phyloP scores from a whole-genome alignment of 2,329 filamentous ascomycete species.

The Trichoderma aggressivum region DNA sequence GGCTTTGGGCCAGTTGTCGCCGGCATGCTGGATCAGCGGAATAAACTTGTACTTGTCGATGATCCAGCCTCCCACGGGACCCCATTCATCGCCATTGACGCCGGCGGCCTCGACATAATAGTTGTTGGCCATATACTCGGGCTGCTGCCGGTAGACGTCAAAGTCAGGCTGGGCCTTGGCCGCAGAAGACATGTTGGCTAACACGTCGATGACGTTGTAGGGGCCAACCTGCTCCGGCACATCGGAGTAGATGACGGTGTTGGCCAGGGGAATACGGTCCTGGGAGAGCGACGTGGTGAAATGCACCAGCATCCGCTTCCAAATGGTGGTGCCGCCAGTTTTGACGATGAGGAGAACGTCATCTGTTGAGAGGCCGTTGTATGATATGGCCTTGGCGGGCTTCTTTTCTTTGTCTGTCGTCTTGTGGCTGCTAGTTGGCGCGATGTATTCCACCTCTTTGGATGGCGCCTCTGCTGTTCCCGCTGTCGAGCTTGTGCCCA shows the following conservation, averaged over 20 bases:
- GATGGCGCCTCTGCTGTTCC: neutral
- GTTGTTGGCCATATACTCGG: constrained; percentile 26
- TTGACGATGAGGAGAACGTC: constrained; percentile 28
- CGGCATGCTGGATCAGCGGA: constrained; percentile 27
- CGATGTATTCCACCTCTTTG: constrained; percentile 1
- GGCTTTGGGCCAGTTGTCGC: constrained; percentile 24
- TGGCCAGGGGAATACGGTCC: constrained; percentile 19
- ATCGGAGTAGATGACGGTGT: constrained; percentile 27
- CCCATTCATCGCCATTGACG: constrained; percentile 26
- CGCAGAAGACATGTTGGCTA: constrained; percentile 24
- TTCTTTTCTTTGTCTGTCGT: neutral
- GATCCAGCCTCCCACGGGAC: constrained; percentile 27
- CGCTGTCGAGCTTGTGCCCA: neutral
- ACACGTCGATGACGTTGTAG: constrained; percentile 24
- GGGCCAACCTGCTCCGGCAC: constrained; percentile 21
- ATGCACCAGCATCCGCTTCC: constrained; percentile 27
- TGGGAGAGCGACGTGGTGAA: constrained; percentile 22
- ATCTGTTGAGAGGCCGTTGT: constrained; percentile 20
- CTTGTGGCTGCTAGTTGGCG: constrained; percentile 3
- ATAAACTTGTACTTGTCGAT: constrained; percentile 30
- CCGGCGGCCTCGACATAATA: constrained; percentile 24
- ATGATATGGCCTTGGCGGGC: constrained; percentile 2
- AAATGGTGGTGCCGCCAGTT: constrained; percentile 27
- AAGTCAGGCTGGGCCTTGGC: constrained; percentile 23
- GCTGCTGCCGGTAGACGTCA: constrained; percentile 26